Conservation (phyloP, 345 rosid species). For the Adansonia digitata region DNA sequence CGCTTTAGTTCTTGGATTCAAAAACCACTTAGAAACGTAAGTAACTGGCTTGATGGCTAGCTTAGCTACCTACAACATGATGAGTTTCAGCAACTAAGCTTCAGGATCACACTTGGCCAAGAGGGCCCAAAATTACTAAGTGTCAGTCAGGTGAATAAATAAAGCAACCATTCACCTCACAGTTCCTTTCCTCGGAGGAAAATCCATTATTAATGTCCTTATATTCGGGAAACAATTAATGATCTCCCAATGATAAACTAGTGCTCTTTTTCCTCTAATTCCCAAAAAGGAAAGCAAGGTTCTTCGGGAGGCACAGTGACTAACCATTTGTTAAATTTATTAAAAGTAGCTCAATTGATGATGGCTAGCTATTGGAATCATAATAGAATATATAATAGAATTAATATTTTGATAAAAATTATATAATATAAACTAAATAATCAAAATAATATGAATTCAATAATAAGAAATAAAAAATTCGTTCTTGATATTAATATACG, state of each 20-base stretch:
- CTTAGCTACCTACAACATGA: background rate
- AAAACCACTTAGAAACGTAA: no score
- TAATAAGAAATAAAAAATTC: no score
- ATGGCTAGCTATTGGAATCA: no score
- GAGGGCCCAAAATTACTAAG: conserved; percentile 5
- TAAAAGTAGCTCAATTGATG: background rate
- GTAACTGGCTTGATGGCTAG: background rate
- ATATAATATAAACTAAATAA: no score
- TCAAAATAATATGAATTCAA: no score
- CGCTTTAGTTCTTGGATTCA: background rate
- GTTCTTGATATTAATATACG: no score
- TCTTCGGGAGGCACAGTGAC: background rate
- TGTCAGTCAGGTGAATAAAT: conserved; percentile 13
- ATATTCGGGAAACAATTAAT: no score
- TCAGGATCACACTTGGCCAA: background rate
- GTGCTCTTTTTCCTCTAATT: background rate
- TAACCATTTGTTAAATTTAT: background rate
- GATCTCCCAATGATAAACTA: background rate
- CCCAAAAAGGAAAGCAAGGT: background rate
- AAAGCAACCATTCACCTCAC: conserved; percentile 12
- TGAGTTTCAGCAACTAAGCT: background rate
- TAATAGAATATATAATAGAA: no score
- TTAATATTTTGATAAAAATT: no score
- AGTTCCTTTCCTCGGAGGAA: background rate
- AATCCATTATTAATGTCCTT: background rate